Evolutionary conservation across 345 rosid species (phyloP).

Genomic region (Lepidium didymum): DNA sequence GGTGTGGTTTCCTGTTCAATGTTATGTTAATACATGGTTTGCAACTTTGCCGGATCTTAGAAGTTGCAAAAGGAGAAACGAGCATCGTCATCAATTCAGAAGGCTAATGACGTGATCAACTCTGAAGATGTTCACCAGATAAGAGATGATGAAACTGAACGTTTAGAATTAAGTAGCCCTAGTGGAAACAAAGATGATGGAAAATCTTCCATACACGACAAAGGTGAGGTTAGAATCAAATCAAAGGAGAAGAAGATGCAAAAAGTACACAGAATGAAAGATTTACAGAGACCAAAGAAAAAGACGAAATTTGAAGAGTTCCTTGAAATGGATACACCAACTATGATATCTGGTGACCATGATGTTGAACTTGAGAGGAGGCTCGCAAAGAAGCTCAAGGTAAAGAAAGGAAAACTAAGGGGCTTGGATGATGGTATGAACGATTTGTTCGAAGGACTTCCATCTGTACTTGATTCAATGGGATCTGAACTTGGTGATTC

Average conservation of each 20-base stretch:
- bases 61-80: constrained; percentile 36
- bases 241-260: constrained; percentile 23
- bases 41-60: constrained; percentile 22
- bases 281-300: constrained; percentile 28
- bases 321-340: constrained; percentile 48
- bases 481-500: constrained; percentile 26
- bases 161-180: background rate
- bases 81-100: background rate
- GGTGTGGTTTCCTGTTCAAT: background rate
- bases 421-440: constrained; percentile 63
- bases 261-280: constrained; percentile 30
- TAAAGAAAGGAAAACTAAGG: constrained; percentile 58
- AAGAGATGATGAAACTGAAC: constrained; percentile 8
- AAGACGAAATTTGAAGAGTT: constrained; percentile 73
- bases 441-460: constrained; percentile 41
- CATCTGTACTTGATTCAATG: constrained; percentile 35
- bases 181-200: constrained; percentile 1
- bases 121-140: constrained; percentile 10
- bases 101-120: constrained; percentile 7
- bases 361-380: constrained; percentile 69
- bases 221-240: constrained; percentile 1
- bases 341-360: constrained; percentile 27
- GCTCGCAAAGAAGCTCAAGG: constrained; percentile 84
- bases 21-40: background rate
- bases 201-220: background rate